Base-by-base conservation (phyloP, 2,329 filamentous ascomycete species). In the Trematosphaeria pertusa region DNA sequence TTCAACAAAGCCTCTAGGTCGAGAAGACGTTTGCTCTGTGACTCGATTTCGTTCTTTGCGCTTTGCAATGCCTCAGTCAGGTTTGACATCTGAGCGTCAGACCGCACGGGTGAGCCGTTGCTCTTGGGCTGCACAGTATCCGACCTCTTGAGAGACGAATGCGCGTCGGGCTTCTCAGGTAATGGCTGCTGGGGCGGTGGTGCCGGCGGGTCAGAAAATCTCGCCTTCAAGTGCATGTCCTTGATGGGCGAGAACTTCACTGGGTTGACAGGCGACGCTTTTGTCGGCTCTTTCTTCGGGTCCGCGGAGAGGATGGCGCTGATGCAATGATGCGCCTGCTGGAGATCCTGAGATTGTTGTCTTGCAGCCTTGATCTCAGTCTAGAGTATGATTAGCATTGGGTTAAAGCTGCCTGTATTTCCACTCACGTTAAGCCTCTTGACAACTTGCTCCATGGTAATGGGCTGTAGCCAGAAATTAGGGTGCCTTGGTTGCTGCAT, bases 401-500 rank as follows among this genome's bases (percentile, higher is more conserved):
- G 38, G 14, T 33, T 17, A 37, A 43, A 28, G 9, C n/a, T n/a
- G 20, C 26, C 21, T 35, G 33, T n/a, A 12, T 2, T 5, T 12
- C 5, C 31, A 82, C 86, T 78, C 78, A 92, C 89, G 67, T 89
- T 88, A 41, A 94, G 78, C 66, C 86, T 87, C 69, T 96, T 97
- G 30, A 97, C 87, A 46, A 99, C 92, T 61, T 96, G 90, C 69
- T 99, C 94, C 33, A 95, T 94, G 5, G 91, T 95, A 54, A 97
- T 86, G 0, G 92, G 91, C 5, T 89, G 89, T 45, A 95, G 78
- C 85, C 91, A 95, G 61, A 91, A 91, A 28, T 91, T 89, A 74
- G 86, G 82, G 49, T 86, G 85, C 41, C 91, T 82, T 59, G 90
- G 89, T 56, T 91, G 88, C 44, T 83, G 81, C 65, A 91, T 78